Base-by-base conservation (phyloP, 306 rosid species). In the Quercus dentata region DNA sequence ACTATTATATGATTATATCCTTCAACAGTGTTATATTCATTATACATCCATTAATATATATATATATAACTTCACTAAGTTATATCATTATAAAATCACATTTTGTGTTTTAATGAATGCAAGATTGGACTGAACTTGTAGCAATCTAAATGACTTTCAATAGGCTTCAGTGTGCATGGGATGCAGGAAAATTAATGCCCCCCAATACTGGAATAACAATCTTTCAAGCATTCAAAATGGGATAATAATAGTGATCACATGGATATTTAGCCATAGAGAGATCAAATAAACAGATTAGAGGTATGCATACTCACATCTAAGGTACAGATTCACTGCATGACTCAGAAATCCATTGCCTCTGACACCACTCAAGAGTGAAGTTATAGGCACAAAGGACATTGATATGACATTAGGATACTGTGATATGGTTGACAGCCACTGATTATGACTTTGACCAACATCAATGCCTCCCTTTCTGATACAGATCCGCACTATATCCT, bases 341-440 rank as follows among this genome's bases (percentile, higher is more conserved):
- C 77, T 88, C 72, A 93, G 88, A 76, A 91, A 90, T 79, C 98
- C 99, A 82, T 61, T 89, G 82, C 98, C 99, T 58, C 76, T 90
- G 67, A 87, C 82, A 25, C 93, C 90, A 73, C 81, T 87, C 83
- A 93, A 58, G 51, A 95, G 91, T 31, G 98, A 83, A 51, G 98
- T 93, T 82, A 95, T 89, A 9, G 99, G 98, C 75, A 91, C 94
- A n/a, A 95, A 87, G 12, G 98, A 85, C 97, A 95, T 85, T 23
- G 91, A 91, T 77, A 91, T 78, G 80, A 87, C 94, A 84, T 85
- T 79, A 31, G 98, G 99, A 12, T 85, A 89, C 76, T 85, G 79
- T 63, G 94, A 79, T 86, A 95, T 88, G 77, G 99, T 92, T 59
- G 95, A 87, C 55, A 95, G 95, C 99, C 99, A 95, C 78, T 83